phyloP scores from a whole-genome alignment of 2,329 filamentous ascomycete species.

The Aspergillus sp. region DNA sequence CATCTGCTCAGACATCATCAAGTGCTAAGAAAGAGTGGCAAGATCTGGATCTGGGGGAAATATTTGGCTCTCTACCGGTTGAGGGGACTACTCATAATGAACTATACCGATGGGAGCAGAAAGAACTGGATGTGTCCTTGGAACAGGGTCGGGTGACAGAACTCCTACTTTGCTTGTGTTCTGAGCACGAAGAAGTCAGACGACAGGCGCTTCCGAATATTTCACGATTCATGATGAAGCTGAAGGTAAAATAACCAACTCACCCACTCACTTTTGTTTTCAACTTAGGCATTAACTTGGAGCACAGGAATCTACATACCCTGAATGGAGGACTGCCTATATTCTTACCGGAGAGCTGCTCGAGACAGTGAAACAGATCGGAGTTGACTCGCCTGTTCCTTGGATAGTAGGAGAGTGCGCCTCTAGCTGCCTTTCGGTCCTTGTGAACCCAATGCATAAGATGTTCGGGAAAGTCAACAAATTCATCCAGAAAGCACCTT shows the following conservation, averaged over 20 bases:
- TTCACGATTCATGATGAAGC: slow-evolving; percentile 47
- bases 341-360: slow-evolving; percentile 76
- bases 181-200: slow-evolving; percentile 71
- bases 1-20: slow-evolving; percentile 15
- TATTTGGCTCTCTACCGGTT: slow-evolving; percentile 52
- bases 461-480: slow-evolving; percentile 84
- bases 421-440: slow-evolving; percentile 65
- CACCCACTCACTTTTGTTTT: background rate
- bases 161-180: slow-evolving; percentile 74
- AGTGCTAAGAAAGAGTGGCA: slow-evolving; percentile 11
- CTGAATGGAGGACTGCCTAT: slow-evolving; percentile 75
- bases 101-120: slow-evolving; percentile 66
- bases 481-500: slow-evolving; percentile 75
- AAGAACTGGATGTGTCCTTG: slow-evolving; percentile 74
- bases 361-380: slow-evolving; percentile 65
- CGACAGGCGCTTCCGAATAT: slow-evolving; percentile 62
- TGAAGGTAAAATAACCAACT: slow-evolving; percentile 40
- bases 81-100: slow-evolving; percentile 45
- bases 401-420: slow-evolving; percentile 77
- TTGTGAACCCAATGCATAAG: slow-evolving; percentile 74
- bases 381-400: slow-evolving; percentile 62
- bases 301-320: slow-evolving; percentile 63
- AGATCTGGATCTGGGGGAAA: slow-evolving; percentile 50
- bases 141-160: slow-evolving; percentile 72
- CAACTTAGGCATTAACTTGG: background rate